Base-by-base conservation (phyloP, 352 stramenopile species). In the Paralagenidium karlingii region DNA sequence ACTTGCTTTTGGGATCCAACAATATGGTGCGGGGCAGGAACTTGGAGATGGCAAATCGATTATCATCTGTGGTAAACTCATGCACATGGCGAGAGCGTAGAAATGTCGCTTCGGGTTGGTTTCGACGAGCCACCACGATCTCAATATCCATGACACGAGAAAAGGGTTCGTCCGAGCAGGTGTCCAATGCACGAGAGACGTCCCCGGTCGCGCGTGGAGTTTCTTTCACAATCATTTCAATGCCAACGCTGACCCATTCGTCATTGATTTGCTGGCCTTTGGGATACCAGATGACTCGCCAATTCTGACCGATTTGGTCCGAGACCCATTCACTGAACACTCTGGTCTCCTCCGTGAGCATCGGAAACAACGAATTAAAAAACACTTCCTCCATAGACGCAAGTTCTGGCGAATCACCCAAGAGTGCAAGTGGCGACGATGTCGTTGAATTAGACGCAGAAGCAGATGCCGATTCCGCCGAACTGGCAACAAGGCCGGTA, bases 261-360 rank as follows among this genome's bases (percentile, higher is more conserved):
- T 52, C 40, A 30, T 75, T 49, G 10, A 66, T 45, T 18, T 47
- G 47, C 24, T 55, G 51, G 8, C 75, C 74, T 38, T 64, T 53
- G 10, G 67, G 66, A 16, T 71, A 71, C 70, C 70, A 88, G 43
- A 75, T 45, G 10, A 88, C 51, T 24, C 71, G 66, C 75, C 75
- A 88, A 22, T 47, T 37, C 15, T 51, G 51, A 21, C 58, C 67
- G 5, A 43, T 33, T 5, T 55, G 52, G 43, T 88, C 75, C 10
- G 38, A 42, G 42, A 63, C 28, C 2, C 34, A 7, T 1, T 54
- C 34, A 6, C 66, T 78, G 5, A 58, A 18, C 18, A 75, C 21
- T 0, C 47, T 55, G 18, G 46, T 20, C 21, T 69, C 53, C 26
- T 50, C 55, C 2, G 45, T 58, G 13, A 88, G 34, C 11, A 84